These are phyloP conservation scores for Fusarium secorum DNA, from an alignment of 2,329 filamentous ascomycete genomes.

Conservation along the genomic window DNA sequence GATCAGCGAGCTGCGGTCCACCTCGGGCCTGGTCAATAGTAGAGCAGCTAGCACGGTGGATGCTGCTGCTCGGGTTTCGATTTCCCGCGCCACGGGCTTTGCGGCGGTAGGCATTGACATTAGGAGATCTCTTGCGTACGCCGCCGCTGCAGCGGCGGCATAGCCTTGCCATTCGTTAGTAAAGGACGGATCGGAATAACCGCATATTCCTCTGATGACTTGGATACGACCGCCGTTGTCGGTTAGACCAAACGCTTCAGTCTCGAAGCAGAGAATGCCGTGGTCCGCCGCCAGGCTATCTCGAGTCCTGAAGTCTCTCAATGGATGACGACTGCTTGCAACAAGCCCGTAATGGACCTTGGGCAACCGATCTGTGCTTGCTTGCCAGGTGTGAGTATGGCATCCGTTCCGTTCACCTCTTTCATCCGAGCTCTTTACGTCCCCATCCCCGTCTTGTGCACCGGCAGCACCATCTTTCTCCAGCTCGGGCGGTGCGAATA, in stretches of 20 bases:
- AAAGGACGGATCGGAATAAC: not conserved
- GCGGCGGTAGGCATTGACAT: not conserved
- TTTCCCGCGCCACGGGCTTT: not conserved
- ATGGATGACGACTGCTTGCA: not conserved
- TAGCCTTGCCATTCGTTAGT: not conserved
- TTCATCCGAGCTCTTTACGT: not conserved
- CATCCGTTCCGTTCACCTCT: not conserved
- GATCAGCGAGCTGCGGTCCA: not conserved
- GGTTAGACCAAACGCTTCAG: not conserved
- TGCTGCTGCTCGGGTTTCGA: not conserved
- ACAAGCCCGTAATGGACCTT: not conserved
- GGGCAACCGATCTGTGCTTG: not conserved
- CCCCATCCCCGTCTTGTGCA: not conserved
- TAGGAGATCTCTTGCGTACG: not conserved
- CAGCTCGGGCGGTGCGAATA: not conserved
- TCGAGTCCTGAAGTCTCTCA: not conserved
- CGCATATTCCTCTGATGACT: not conserved
- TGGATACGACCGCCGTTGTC: not conserved
- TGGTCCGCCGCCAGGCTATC: not conserved
- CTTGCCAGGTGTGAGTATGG: not conserved
- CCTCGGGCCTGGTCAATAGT: not conserved
- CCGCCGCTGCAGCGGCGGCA: not conserved
- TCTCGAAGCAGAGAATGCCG: not conserved
- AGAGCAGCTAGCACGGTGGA: not conserved
- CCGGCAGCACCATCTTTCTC: not conserved